Evolutionary conservation across 2,329 filamentous ascomycete species (phyloP), one percentile per base, ranked within the genome.

Genomic region (Fusarium mexicanum): DNA sequence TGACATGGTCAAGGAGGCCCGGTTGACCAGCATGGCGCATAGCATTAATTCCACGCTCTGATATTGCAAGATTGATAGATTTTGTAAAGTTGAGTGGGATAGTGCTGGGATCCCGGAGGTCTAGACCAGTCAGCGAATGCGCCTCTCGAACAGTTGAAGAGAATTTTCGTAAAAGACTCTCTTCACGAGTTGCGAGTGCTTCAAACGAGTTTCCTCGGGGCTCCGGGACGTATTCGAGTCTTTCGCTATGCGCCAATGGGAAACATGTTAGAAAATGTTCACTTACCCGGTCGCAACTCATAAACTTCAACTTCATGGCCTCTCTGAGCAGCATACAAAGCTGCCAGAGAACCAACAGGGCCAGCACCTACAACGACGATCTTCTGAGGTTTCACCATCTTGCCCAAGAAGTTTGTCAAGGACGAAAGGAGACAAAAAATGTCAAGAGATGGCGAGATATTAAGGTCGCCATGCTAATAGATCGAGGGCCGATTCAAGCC

Each of bases 51-150:
- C 96, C 96, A 67, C 96, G 91, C 81, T 98, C 95, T 1, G 96
- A 98, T 2, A 99, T 87, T 29, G 96, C 96, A 63, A 99, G 85
- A 80, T 99, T 99, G 86, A 99, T 99, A n/a, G 96, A 98, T 82
- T 95, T 97, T 69, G 95, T 97, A 80, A 98, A 98, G 83, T 98
- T 98, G 70, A 98, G 87, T 7, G 96, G 95, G 37, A 91, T 91
- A 2, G 94, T 98, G 6, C 90, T 89, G 6, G 93, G 91, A 81
- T 97, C 91, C 46, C 96, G 91, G 55, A 98, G 91, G 85, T 99
- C 96, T 98, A 54, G 47, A 69, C 51, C 33, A 66, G 71, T 78
- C 60, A 78, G 77, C 61, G 26, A 51, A 60, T 72, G 50, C 58
- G 55, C 53, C 57, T 44, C 37, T 33, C 26, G 38, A 31, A 31